phyloP scores from a whole-genome alignment of 306 rosid species.

The Cucumis hystrix region DNA sequence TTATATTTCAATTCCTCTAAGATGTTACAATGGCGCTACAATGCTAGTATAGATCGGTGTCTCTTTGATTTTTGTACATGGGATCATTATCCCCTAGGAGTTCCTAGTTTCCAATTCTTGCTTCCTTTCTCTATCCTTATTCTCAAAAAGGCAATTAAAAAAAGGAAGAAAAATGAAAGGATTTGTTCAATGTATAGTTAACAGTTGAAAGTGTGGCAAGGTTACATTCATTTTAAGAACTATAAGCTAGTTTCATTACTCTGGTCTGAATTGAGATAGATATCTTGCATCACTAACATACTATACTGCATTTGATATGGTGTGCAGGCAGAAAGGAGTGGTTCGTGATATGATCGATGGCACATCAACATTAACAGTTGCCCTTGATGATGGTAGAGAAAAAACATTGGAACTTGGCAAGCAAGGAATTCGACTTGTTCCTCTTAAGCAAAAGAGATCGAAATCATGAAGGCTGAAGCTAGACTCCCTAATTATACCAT shows the following conservation, averaged over 20 bases:
- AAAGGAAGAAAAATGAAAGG: not conserved
- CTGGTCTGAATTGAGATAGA: not conserved
- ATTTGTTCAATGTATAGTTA: not conserved
- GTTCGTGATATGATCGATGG: constrained; percentile 61
- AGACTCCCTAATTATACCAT: not conserved
- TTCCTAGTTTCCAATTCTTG: not conserved
- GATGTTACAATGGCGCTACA: not conserved
- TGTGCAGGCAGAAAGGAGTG: constrained; percentile 76
- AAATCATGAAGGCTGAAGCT: constrained; percentile 31
- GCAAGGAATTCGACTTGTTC: constrained; percentile 78
- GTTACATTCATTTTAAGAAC: not conserved
- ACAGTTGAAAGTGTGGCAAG: not conserved
- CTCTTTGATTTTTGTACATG: not conserved
- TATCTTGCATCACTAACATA: not conserved
- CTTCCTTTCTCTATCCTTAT: not conserved
- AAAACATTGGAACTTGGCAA: constrained; percentile 60
- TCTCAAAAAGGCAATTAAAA: not conserved
- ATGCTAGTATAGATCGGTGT: not conserved
- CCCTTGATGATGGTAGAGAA: constrained; percentile 60
- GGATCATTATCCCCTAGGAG: not conserved
- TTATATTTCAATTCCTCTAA: not conserved
- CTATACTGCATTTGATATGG: not conserved
- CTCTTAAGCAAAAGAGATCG: constrained; percentile 68
- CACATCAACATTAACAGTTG: constrained; percentile 48
- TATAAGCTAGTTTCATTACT: not conserved